phyloP scores from a whole-genome alignment of 345 rosid genomes.

The Lenwebbia sp. region DNA sequence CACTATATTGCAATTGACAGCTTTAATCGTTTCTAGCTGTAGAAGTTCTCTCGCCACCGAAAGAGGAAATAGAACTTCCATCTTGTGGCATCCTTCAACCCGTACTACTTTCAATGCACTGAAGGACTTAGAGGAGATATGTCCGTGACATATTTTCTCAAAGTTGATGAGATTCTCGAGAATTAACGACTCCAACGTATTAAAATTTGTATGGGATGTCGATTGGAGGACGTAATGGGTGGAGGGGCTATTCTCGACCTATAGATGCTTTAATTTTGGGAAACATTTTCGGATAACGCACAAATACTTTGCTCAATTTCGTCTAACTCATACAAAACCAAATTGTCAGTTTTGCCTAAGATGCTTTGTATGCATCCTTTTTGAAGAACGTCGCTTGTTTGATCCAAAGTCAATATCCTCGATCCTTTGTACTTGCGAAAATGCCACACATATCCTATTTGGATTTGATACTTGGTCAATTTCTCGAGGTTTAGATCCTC shows the following conservation, averaged over 20 bases:
- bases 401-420: not conserved
- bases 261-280: not conserved
- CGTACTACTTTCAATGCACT: not conserved
- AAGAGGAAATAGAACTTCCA: not conserved
- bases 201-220: not conserved
- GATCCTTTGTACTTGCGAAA: not conserved
- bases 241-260: not conserved
- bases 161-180: not conserved
- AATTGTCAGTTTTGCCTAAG: not conserved
- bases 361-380: not conserved
- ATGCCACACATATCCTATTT: not conserved
- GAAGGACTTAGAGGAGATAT: not conserved
- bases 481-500: not conserved
- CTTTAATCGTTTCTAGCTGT: not conserved
- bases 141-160: not conserved
- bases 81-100: not conserved
- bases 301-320: not conserved
- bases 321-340: not conserved
- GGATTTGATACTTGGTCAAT: not conserved
- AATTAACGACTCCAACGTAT: not conserved
- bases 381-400: not conserved
- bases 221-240: not conserved
- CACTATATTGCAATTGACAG: not conserved
- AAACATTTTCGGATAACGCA: not conserved
- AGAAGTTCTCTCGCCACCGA: not conserved